Evolutionary conservation across 352 stramenopile genomes (phyloP).

Genomic region (Phytophthora nicotianae): DNA sequence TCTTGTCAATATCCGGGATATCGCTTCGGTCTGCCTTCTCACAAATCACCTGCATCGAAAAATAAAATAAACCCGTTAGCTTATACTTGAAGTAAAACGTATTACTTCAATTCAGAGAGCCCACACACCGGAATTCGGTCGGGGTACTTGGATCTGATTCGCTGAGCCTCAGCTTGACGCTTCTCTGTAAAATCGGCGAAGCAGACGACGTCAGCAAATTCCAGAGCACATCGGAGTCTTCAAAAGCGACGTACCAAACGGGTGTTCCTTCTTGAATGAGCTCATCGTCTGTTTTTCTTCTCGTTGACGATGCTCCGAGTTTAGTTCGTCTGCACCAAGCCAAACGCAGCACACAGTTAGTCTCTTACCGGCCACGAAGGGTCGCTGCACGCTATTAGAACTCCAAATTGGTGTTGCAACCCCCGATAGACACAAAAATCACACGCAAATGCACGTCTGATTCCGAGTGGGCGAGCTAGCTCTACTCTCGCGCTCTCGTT

Average conservation of each 20-base stretch:
- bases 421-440: conserved; percentile 15
- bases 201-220: conserved; percentile 22
- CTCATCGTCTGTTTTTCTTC: conserved; percentile 57
- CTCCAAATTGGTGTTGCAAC: conserved; percentile 9
- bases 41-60: conserved; percentile 80
- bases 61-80: conserved; percentile 4
- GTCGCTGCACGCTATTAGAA: conserved; percentile 21
- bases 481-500: conserved; percentile 4
- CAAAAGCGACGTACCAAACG: conserved; percentile 64
- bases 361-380: conserved; percentile 23
- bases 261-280: conserved; percentile 92
- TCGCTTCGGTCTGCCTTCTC: conserved; percentile 97
- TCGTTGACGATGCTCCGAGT: conserved; percentile 19
- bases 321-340: conserved; percentile 28
- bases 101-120: neutral
- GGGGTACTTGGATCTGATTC: conserved; percentile 98
- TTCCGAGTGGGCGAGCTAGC: conserved; percentile 7
- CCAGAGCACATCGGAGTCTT: neutral
- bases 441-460: conserved; percentile 1
- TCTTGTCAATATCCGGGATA: conserved; percentile 99
- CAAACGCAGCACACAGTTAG: conserved; percentile 27
- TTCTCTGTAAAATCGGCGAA: conserved; percentile 86
- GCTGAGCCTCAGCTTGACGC: conserved; percentile 96
- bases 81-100: neutral
- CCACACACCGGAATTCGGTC: conserved; percentile 95